Evolutionary conservation across 2,329 filamentous ascomycete species (phyloP).

Genomic region (Berkeleyomyces rouxiae): DNA sequence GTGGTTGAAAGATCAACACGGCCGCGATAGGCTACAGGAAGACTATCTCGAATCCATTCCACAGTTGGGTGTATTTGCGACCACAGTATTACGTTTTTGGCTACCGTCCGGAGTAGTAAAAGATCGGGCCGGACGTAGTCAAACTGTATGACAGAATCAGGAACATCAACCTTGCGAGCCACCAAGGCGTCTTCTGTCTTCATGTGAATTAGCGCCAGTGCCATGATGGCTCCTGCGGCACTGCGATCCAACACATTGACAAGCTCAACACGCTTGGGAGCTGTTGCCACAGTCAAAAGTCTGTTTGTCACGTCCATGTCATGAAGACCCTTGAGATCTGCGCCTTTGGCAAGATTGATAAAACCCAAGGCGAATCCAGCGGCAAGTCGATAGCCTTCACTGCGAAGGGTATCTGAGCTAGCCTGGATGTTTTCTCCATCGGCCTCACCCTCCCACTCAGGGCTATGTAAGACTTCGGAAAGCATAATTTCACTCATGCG

Average conservation of each 20-base stretch:
- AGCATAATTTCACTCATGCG: constrained; percentile 99
- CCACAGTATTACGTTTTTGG: constrained; percentile 89
- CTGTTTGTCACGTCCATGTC: constrained; percentile 90
- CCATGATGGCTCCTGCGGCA: constrained; percentile 82
- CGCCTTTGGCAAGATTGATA: constrained; percentile 87
- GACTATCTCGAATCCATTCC: constrained; percentile 57
- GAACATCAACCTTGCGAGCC: constrained; percentile 82
- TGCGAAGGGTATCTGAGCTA: constrained; percentile 70
- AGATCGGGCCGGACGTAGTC: constrained; percentile 92
- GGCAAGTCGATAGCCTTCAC: constrained; percentile 90
- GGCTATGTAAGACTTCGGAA: constrained; percentile 77
- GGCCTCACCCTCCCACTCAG: background rate
- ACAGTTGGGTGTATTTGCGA: constrained; percentile 56
- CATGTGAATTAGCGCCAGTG: constrained; percentile 86
- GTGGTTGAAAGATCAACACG: constrained; percentile 34
- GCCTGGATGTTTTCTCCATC: constrained; percentile 44
- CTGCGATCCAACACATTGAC: constrained; percentile 89
- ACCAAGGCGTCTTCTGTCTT: constrained; percentile 81
- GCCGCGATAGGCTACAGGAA: constrained; percentile 53
- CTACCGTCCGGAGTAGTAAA: constrained; percentile 73
- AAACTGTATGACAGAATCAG: constrained; percentile 77
- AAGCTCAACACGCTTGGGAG: constrained; percentile 77
- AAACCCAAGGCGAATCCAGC: constrained; percentile 86
- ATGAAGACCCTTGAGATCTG: constrained; percentile 71
- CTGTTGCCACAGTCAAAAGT: constrained; percentile 67